Evolutionary conservation across 495 filamentous ascomycete genomes (phyloP).

Genomic region (Aspergillus baeticus): DNA sequence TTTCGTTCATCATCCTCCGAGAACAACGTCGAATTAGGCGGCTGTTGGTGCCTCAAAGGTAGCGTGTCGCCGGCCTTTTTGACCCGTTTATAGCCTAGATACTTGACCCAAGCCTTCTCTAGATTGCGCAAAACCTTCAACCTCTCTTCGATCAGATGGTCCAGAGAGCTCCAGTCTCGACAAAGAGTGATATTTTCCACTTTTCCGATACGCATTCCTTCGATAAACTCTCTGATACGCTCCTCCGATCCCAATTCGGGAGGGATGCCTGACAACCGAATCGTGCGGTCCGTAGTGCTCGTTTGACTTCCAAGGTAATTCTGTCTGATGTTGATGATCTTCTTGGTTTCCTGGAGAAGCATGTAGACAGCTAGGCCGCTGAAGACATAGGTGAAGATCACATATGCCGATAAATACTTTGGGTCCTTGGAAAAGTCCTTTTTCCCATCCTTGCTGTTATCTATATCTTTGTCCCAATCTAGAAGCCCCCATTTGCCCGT

Average conservation of each 20-base stretch:
- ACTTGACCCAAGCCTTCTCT: slow-evolving; percentile 81
- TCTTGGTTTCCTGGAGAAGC: slow-evolving; percentile 75
- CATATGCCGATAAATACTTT: slow-evolving; percentile 86
- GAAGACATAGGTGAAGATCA: slow-evolving; percentile 89
- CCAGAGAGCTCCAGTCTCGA: slow-evolving; percentile 81
- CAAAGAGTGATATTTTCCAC: slow-evolving; percentile 89
- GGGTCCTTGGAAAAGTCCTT: slow-evolving; percentile 32
- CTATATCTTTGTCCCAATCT: slow-evolving; percentile 35
- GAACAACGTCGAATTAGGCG: slow-evolving; percentile 27
- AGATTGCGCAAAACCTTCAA: slow-evolving; percentile 64
- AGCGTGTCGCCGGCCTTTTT: slow-evolving; percentile 49
- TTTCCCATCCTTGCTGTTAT: slow-evolving; percentile 23
- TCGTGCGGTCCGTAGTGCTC: slow-evolving; percentile 90
- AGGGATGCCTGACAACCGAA: slow-evolving; percentile 88
- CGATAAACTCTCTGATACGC: slow-evolving; percentile 82
- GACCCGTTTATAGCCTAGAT: slow-evolving; percentile 53
- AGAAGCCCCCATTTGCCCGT: slow-evolving; percentile 47
- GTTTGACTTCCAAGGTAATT: slow-evolving; percentile 90
- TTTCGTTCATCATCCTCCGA: slow-evolving; percentile 46
- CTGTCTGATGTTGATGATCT: slow-evolving; percentile 81
- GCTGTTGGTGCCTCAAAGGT: slow-evolving; percentile 50
- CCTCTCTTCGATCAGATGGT: slow-evolving; percentile 69
- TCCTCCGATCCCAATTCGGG: slow-evolving; percentile 74
- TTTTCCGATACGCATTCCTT: slow-evolving; percentile 86
- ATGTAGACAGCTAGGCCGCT: slow-evolving; percentile 79